These are phyloP conservation scores for Sphenostylis stenocarpa DNA, from an alignment of 306 rosid species.

Conservation along the genomic window DNA sequence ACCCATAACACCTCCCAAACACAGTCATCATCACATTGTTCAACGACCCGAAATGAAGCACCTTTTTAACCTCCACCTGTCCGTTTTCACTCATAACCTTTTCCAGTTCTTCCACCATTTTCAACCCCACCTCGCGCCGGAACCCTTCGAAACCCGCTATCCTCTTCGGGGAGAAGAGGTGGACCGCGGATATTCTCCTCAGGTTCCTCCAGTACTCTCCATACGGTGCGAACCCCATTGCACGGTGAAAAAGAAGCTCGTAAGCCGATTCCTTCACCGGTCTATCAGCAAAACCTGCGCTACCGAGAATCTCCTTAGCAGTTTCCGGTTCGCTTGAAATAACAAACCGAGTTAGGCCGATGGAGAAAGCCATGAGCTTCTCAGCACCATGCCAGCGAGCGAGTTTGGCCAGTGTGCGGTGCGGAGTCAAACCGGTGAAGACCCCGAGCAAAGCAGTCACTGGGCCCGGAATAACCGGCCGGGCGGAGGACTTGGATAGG, in stretches of 20 bases:
- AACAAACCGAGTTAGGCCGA: conserved; percentile 69
- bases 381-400: conserved; percentile 39
- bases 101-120: conserved; percentile 40
- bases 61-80: conserved; percentile 49
- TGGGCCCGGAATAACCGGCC: conserved; percentile 58
- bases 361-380: conserved; percentile 60
- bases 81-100: conserved; percentile 39
- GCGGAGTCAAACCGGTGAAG: conserved; percentile 44
- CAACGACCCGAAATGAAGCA: conserved; percentile 60
- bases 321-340: conserved; percentile 61
- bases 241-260: conserved; percentile 68
- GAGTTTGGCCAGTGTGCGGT: conserved; percentile 47
- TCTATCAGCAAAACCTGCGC: conserved; percentile 64
- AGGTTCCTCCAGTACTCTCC: conserved; percentile 83
- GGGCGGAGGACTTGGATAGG: conserved; percentile 16
- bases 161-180: conserved; percentile 57
- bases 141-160: conserved; percentile 38
- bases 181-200: conserved; percentile 64
- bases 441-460: conserved; percentile 23
- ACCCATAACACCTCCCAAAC: conserved; percentile 65
- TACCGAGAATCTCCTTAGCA: conserved; percentile 64
- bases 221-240: conserved; percentile 83
- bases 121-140: conserved; percentile 39
- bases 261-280: conserved; percentile 80
- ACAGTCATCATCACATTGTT: conserved; percentile 75